These are phyloP conservation scores for Ceratocystis ficicola DNA, from an alignment of 2,329 filamentous ascomycete genomes.

Conservation along the genomic window DNA sequence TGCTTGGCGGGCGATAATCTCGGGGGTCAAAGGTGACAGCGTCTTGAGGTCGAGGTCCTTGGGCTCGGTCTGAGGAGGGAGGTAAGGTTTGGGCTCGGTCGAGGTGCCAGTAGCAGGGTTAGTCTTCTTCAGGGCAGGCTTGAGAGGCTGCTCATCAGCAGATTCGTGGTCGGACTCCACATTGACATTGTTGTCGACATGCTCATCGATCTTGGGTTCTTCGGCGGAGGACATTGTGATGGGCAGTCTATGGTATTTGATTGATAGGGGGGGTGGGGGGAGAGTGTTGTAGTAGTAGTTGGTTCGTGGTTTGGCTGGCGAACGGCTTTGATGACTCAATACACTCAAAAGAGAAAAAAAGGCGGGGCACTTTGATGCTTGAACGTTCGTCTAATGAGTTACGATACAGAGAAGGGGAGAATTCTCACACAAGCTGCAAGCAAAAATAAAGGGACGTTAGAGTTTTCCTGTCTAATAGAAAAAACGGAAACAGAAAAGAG, in stretches of 20 bases:
- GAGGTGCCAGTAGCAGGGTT: conserved; percentile 27
- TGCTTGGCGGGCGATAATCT: conserved; percentile 94
- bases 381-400: neutral
- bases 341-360: conserved; percentile 12
- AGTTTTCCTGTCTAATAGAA: neutral
- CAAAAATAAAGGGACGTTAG: neutral
- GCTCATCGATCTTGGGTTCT: conserved; percentile 54
- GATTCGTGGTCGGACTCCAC: conserved; percentile 45
- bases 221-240: conserved; percentile 43
- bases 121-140: conserved; percentile 76
- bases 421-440: neutral
- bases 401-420: neutral
- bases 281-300: neutral
- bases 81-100: conserved; percentile 40
- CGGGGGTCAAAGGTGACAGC: conserved; percentile 76
- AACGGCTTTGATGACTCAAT: conserved; percentile 19
- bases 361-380: conserved; percentile 16
- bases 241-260: neutral
- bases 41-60: conserved; percentile 70
- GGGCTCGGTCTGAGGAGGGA: conserved; percentile 86
- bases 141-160: conserved; percentile 53
- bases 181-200: conserved; percentile 48
- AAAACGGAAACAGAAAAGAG: neutral
- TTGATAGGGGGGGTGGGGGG: neutral
- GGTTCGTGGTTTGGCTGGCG: conserved; percentile 5